Percentiles rank a stretch among this genome's conserved stretches.
phyloP scores from a whole-genome alignment of 2,329 filamentous ascomycete species.

The Huntiella bhutanensis region DNA sequence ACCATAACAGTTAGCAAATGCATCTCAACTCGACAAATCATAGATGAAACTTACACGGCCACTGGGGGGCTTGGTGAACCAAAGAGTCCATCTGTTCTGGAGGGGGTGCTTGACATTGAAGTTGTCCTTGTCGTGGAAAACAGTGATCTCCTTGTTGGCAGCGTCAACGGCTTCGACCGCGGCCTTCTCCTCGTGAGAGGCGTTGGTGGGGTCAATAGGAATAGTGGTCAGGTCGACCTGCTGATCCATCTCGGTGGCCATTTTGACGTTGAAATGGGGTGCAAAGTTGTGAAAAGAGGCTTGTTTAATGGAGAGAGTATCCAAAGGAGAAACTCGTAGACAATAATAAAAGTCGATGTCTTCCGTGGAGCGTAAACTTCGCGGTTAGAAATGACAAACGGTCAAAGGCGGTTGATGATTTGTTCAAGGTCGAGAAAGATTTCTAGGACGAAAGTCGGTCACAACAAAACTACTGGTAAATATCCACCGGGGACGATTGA shows the following conservation, averaged over 20 bases:
- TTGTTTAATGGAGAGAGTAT: not conserved
- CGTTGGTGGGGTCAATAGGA: constrained; percentile 43
- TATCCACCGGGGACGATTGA: constrained; percentile 10
- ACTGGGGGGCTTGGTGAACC: constrained; percentile 96
- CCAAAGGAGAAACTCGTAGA: constrained; percentile 2
- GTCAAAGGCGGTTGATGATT: constrained; percentile 4
- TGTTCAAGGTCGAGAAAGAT: constrained; percentile 9
- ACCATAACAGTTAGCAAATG: not conserved
- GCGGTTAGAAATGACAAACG: constrained; percentile 3
- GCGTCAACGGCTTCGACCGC: constrained; percentile 20
- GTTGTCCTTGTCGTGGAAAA: constrained; percentile 96
- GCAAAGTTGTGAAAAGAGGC: constrained; percentile 1
- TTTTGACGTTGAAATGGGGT: constrained; percentile 14
- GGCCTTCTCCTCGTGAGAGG: constrained; percentile 24
- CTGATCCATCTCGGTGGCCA: constrained; percentile 25
- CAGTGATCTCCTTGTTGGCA: constrained; percentile 55
- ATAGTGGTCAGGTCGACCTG: constrained; percentile 52
- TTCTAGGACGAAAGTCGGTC: constrained; percentile 5
- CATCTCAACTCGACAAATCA: not conserved
- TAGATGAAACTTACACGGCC: constrained; percentile 54
- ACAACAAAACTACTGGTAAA: constrained; percentile 6
- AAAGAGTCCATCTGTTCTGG: constrained; percentile 94
- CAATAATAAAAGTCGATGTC: constrained; percentile 5
- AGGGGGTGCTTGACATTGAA: constrained; percentile 99
- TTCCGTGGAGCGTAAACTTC: constrained; percentile 4